Base-by-base conservation (phyloP, 148 eudicot species). In the Rheum nobile region DNA sequence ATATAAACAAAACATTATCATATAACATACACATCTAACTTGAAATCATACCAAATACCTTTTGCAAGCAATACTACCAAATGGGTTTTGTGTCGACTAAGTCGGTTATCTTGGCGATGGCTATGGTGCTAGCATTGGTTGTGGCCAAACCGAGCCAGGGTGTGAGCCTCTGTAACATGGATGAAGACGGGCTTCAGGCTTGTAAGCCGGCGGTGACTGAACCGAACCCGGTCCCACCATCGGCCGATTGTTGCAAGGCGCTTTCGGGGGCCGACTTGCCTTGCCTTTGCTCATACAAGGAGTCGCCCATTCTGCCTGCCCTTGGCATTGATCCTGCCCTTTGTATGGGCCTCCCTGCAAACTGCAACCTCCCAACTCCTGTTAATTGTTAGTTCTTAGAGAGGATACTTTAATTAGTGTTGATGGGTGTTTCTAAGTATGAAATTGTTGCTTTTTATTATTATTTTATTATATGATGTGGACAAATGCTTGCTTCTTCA, bases 211-310 rank as follows among this genome's bases (percentile, higher is more conserved):
- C 91, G 1, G 86, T 83, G 37, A 69, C 84, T 0, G 61, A 42
- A 0, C 77, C 79, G 6, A 75, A 72, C 43, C 88, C 90, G 0
- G 44, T 82, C 0, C 35, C 61, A 24, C 96, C 90, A 6, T 54
- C 87, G 6, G 11, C 74, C 4, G 70, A 16, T 10, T 88, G 96
- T 50, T 86, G 91, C 73, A 29, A 73, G 8, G 84, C 83, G 16
- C 82, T 90, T 6, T 55, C 76, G 0, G 74, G 76, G 1, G 78
- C 79, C 9, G 82, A 90, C 77, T n/a, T 88, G 71, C 57, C 50
- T 19, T 90, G 91, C 74, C 75, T 90, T 21, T 90, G 96, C 75
- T 78, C 84, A 29, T 79, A 82, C 80, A 88, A 81, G 78, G 78
- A 79, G 71, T 82, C 85, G 0, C 35, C 9, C 2, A 6, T 79